Evolutionary conservation across 805 yeast genomes (phyloP), one percentile per base, ranked within the genome.

Genomic region (Kuraishia piskuri): DNA sequence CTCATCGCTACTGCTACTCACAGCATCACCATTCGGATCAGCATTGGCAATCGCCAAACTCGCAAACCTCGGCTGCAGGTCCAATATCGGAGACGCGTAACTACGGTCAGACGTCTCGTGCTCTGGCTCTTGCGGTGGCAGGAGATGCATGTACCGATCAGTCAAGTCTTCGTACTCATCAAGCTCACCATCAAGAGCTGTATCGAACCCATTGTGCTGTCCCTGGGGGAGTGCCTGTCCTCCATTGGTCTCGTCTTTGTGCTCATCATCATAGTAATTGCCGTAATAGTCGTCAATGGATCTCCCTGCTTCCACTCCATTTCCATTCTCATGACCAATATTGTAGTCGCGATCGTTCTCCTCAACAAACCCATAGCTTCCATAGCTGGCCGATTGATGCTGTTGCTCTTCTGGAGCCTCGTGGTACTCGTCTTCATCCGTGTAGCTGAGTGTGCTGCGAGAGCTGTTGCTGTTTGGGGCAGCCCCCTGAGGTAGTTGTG

Each of bases 21-120:
- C 22, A 8, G 48, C 10, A 21, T 45, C 48, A 8, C 10, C n/a
- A 21, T 20, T 19, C 8, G 20, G 24, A 36, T 37, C 46, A 2
- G 51, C 51, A 22, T 49, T 49, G 46, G 25, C 46, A 17, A 49
- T 36, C 19, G 51, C 36, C 45, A 49, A 17, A 12, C 19, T 22
- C 6, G 20, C 9, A 22, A 49, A 21, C n/a, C 26, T 31, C n/a
- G 51, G 51, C 26, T 49, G 51, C 4, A 49, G 51, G 31, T 49
- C 51, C 25, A 36, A 17, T 22, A 17, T 25, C 4, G 26, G 44
- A 12, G 50, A 48, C 3, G 22, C 23, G 22, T 45, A 45, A 22
- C 47, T 45, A 12, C 23, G 21, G 22, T 22, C 47, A 45, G 40
- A 31, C 9, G 40, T 12, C 17, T 31, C 40, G 40, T 31, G 40